Evolutionary conservation across 345 rosid species (phyloP).

Genomic region (Carallia pectinifolia): DNA sequence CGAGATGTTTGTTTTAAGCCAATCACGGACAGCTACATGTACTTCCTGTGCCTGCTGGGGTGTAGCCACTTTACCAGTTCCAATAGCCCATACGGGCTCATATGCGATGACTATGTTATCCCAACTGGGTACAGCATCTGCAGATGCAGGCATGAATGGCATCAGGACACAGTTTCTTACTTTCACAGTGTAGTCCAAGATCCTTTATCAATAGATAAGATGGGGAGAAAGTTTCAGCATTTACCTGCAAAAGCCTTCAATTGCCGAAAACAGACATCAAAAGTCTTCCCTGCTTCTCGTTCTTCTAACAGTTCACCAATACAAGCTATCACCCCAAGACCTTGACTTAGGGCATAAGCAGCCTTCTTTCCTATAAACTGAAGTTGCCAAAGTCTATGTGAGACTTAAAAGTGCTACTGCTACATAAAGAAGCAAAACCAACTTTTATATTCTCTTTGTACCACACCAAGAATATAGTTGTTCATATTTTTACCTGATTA

Average conservation of each 20-base stretch:
- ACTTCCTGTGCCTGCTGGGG: conserved; percentile 97
- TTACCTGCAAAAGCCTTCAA: conserved; percentile 86
- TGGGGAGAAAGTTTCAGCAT: not conserved
- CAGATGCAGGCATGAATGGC: conserved; percentile 5
- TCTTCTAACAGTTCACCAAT: conserved; percentile 85
- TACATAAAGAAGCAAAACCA: conserved; percentile 1
- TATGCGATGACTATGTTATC: conserved; percentile 86
- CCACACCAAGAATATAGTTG: not conserved
- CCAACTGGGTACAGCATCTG: conserved; percentile 94
- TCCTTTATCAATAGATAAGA: not conserved
- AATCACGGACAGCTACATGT: conserved; percentile 78
- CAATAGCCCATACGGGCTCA: conserved; percentile 99
- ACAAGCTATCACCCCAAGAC: conserved; percentile 93
- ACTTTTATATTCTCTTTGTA: not conserved
- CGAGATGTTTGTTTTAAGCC: conserved; percentile 90
- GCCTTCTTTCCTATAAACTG: conserved; percentile 98
- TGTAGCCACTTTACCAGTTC: conserved; percentile 95
- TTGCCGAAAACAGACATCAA: conserved; percentile 89
- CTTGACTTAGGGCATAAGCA: conserved; percentile 82
- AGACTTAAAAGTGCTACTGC: not conserved
- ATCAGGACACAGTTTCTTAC: conserved; percentile 6
- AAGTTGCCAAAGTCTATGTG: conserved; percentile 20
- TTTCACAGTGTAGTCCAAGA: not conserved
- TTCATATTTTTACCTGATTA: conserved; percentile 55
- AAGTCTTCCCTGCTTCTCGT: conserved; percentile 94